Evolutionary conservation across 768 basidiomycete species (phyloP).

Genomic region (Cyclocybe cylindracea): DNA sequence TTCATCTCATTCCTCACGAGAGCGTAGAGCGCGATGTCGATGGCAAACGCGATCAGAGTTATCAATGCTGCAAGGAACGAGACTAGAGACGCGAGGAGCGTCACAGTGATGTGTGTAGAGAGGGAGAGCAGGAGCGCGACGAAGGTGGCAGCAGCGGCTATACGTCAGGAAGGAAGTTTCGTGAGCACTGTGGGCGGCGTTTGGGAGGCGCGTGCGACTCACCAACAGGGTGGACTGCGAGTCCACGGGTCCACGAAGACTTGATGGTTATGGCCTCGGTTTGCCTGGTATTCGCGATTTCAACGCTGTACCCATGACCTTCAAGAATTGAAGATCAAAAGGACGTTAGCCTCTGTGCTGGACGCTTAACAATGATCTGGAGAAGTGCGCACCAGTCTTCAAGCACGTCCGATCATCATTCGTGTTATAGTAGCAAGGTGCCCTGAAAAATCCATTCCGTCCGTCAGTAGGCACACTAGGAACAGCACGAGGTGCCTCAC

Average conservation of each 20-base stretch:
- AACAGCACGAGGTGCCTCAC: slow-evolving; percentile 33
- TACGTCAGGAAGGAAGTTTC: neutral
- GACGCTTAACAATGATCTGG: neutral
- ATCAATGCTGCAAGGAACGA: slow-evolving; percentile 72
- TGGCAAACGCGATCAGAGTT: slow-evolving; percentile 71
- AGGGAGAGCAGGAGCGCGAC: slow-evolving; percentile 65
- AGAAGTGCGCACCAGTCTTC: slow-evolving; percentile 39
- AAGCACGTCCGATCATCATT: slow-evolving; percentile 50
- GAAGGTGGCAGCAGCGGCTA: slow-evolving; percentile 58
- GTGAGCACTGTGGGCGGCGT: neutral
- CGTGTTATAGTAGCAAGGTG: slow-evolving; percentile 53
- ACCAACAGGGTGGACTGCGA: slow-evolving; percentile 79
- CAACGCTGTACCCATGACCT: slow-evolving; percentile 61
- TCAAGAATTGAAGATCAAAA: neutral
- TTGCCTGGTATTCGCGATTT: slow-evolving; percentile 34
- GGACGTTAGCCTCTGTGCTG: too few relatives aligned
- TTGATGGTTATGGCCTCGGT: slow-evolving; percentile 43
- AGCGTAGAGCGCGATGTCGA: slow-evolving; percentile 74
- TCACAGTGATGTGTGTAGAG: slow-evolving; percentile 55
- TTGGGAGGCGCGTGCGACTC: slow-evolving; percentile 23
- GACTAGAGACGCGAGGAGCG: slow-evolving; percentile 63
- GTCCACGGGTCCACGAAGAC: slow-evolving; percentile 69
- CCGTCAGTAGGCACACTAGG: neutral
- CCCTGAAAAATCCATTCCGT: slow-evolving; percentile 39
- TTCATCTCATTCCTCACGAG: slow-evolving; percentile 59